These are phyloP conservation scores for Cordyceps tenuipes DNA, from an alignment of 2,329 filamentous ascomycete species.

Conservation along the genomic window DNA sequence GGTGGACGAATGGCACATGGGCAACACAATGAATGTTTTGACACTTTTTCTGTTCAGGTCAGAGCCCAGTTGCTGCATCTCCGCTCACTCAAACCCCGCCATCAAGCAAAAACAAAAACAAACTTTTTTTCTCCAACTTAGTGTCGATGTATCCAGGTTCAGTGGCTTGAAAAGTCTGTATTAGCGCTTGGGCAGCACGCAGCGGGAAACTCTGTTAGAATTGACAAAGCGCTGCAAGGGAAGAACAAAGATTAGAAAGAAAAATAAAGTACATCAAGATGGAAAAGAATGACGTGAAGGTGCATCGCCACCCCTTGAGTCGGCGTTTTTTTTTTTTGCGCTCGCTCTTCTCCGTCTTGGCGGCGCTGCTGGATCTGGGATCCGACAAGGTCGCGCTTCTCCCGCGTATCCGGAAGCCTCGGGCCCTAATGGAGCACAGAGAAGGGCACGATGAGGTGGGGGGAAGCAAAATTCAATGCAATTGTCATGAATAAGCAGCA, in stretches of 20 bases:
- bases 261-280: not conserved
- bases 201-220: not conserved
- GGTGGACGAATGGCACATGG: not conserved
- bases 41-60: not conserved
- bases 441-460: too few species aligned
- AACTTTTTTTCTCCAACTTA: not conserved
- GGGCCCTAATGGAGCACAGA: not conserved
- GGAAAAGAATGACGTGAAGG: not conserved
- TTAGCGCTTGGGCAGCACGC: not conserved
- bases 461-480: not conserved
- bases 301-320: not conserved
- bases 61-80: not conserved
- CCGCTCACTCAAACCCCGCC: not conserved
- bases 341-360: not conserved
- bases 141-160: not conserved
- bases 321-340: not conserved
- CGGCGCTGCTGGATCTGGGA: not conserved
- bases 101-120: not conserved
- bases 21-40: not conserved
- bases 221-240: not conserved
- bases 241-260: not conserved
- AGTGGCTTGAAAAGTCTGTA: not conserved
- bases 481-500: too few species aligned
- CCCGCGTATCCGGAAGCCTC: slow-evolving; percentile 1
- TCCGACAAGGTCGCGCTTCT: not conserved